Evolutionary conservation across 768 basidiomycete genomes (phyloP), one percentile per base, ranked within the genome.

Genomic region (Dioszegia aurantiaca): DNA sequence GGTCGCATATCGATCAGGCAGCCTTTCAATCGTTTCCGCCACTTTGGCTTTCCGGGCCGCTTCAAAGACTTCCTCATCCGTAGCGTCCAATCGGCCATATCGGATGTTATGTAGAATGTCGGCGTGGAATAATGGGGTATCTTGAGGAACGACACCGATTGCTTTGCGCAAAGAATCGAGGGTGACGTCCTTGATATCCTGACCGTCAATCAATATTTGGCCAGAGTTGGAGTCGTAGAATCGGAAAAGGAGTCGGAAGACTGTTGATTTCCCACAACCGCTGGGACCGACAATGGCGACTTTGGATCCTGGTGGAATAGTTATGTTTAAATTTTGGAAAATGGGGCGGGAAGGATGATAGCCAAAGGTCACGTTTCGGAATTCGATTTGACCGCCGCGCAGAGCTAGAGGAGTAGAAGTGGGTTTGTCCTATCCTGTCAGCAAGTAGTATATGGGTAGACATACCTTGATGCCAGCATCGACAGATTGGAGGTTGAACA

Each of bases 251-350:
- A 99, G 85, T 9, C 94, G 85, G 80, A 98, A 88, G 51, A 99
- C 85, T 3, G 95, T 99, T 16, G 91, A 94, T 78, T 99, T 99
- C 4, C 95, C 95, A 70, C 91, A 95, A 11, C 95, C 95, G 0
- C 89, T 92, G 0, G 95, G 92, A 0, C 95, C 95, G 40, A 99
- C 95, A 52, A 99, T 88, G 19, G 94, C 95, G 1, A 94, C 87
- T 69, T 97, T 97, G 79, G 92, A 90, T 4, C 95, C 95, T 0
- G 91, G 92, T 0, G 95, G 95, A 37, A 97, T 85, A 4, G 86
- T 86, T 79, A 99, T 95, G 14, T 86, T 87, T 8, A 98, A 80
- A 67, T 89, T 78, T 33, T 82, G 83, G 81, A 99, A 97, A 72
- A 99, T 98, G 3, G 87, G 89, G 0, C 95, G 86, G 51, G 85